Conservation (phyloP, 1,284 basidiomycete genomes). For the Retiboletus fuscus region DNA sequence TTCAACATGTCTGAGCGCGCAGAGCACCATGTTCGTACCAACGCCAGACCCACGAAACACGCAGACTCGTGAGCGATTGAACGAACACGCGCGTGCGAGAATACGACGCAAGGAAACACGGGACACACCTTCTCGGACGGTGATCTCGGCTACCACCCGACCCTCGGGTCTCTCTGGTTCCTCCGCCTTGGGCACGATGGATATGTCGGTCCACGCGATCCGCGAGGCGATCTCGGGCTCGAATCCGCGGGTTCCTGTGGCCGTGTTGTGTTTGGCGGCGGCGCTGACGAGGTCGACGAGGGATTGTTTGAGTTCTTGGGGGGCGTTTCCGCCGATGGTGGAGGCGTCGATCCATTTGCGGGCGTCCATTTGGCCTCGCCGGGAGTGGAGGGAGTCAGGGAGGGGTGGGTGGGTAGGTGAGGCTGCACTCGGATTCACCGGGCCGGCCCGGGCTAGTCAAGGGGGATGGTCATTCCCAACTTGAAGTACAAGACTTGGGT, state of each 20-base stretch:
- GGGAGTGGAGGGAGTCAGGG: neutral
- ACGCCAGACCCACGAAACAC: too few species aligned
- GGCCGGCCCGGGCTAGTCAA: neutral
- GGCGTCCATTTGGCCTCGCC: conserved; percentile 26
- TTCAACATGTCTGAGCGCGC: conserved; percentile 61
- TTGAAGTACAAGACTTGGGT: too few species aligned
- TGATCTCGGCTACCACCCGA: conserved; percentile 58
- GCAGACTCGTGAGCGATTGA: neutral
- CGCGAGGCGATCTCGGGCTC: conserved; percentile 41
- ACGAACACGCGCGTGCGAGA: neutral
- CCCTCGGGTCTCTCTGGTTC: conserved; percentile 54
- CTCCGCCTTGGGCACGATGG: conserved; percentile 52
- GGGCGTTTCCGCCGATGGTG: conserved; percentile 42
- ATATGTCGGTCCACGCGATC: conserved; percentile 51
- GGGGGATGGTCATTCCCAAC: too few species aligned
- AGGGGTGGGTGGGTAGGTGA: neutral
- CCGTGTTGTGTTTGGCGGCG: conserved; percentile 13
- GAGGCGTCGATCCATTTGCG: conserved; percentile 35
- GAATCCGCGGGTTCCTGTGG: conserved; percentile 36
- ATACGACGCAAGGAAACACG: too few species aligned
- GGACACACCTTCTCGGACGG: conserved; percentile 57
- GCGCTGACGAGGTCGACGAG: conserved; percentile 36
- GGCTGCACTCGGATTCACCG: neutral
- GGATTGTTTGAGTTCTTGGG: conserved; percentile 41
- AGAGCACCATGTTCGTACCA: too few species aligned